Evolutionary conservation across 2,329 filamentous ascomycete species (phyloP).

Genomic region (Alternaria sp.): DNA sequence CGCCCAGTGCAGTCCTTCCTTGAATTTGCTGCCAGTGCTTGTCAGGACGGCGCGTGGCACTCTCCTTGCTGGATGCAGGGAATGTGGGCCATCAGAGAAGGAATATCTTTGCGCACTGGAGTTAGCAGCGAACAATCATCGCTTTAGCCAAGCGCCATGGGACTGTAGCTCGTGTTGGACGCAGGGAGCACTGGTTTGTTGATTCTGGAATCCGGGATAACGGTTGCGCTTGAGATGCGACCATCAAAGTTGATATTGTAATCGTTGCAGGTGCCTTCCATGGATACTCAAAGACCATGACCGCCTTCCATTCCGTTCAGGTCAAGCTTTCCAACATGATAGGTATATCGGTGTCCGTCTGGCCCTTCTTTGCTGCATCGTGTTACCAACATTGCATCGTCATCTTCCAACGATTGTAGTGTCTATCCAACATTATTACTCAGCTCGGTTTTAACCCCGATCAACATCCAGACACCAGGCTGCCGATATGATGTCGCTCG

Average conservation of each 20-base stretch:
- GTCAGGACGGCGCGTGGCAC: conserved; percentile 4
- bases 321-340: neutral
- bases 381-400: neutral
- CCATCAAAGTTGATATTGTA: neutral
- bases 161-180: neutral
- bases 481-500: conserved; percentile 44
- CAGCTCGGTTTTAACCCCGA: neutral
- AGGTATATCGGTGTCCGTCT: neutral
- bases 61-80: conserved; percentile 4
- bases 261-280: neutral
- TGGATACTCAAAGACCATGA: neutral
- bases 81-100: neutral
- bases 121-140: conserved; percentile 10
- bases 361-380: neutral
- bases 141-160: conserved; percentile 17
- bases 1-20: conserved; percentile 9
- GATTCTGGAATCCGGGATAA: neutral
- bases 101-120: neutral
- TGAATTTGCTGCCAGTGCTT: conserved; percentile 14
- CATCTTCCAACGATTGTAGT: conserved; percentile 6
- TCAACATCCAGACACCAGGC: neutral
- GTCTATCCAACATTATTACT: conserved; percentile 15
- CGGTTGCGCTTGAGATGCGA: neutral
- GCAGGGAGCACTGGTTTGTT: conserved; percentile 3
- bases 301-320: neutral